Conservation (phyloP, 177 flowering plant genomes). For the Vitis hybrid region DNA sequence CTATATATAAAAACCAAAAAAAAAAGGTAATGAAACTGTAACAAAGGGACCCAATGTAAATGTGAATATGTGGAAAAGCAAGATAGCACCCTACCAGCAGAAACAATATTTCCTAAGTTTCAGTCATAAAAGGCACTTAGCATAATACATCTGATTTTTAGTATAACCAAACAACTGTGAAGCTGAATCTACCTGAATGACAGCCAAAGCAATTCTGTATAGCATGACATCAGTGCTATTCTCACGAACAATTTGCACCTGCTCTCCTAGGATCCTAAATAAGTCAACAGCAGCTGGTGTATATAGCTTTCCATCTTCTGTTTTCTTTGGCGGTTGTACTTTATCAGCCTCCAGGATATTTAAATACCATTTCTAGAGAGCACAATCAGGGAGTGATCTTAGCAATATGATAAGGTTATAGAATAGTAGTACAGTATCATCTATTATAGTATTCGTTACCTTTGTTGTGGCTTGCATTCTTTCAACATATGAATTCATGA, state of each 20-base stretch:
- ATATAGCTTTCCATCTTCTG: slow-evolving; percentile 91
- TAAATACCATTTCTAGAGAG: slow-evolving; percentile 87
- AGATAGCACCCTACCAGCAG: neutral
- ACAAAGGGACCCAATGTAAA: too few species aligned
- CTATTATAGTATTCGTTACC: slow-evolving; percentile 34
- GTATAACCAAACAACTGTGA: neutral
- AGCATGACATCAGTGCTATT: slow-evolving; percentile 99
- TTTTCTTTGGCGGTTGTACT: slow-evolving; percentile 88
- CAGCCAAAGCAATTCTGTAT: slow-evolving; percentile 88
- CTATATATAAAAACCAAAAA: too few species aligned
- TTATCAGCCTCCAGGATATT: slow-evolving; percentile 96
- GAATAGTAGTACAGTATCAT: neutral
- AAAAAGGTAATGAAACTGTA: too few species aligned
- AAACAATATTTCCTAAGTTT: neutral
- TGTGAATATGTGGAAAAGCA: neutral
- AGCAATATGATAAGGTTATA: slow-evolving; percentile 1
- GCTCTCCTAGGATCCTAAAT: slow-evolving; percentile 96
- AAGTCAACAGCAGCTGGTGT: slow-evolving; percentile 99
- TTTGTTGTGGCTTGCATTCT: slow-evolving; percentile 97
- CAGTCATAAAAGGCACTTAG: neutral
- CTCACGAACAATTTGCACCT: slow-evolving; percentile 96
- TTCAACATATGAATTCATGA: slow-evolving; percentile 98
- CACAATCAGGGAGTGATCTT: slow-evolving; percentile 1
- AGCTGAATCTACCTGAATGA: slow-evolving; percentile 71
- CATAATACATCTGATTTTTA: neutral